Evolutionary conservation across 257 asterid species (phyloP).

Genomic region (Solanum etuberosum): DNA sequence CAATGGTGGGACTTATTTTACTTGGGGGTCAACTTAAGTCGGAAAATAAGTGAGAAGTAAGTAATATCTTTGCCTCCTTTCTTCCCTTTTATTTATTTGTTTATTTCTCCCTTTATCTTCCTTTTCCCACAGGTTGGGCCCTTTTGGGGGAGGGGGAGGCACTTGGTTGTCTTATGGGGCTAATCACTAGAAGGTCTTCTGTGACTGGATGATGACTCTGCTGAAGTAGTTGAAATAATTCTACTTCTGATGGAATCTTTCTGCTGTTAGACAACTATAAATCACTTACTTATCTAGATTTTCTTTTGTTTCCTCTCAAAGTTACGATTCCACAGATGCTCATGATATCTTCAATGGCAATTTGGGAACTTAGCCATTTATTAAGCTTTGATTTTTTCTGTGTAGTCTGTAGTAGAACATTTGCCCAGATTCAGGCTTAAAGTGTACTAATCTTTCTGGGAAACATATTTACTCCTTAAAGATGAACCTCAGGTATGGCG

Average conservation of each 20-base stretch:
- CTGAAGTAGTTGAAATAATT: background rate
- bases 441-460: background rate
- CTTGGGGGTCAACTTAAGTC: constrained; percentile 58
- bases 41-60: constrained; percentile 33
- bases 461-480: background rate
- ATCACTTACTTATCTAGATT: background rate
- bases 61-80: background rate
- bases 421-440: background rate
- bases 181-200: background rate
- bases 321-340: background rate
- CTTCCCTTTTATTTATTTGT: background rate
- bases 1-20: constrained; percentile 56
- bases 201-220: background rate
- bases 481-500: background rate
- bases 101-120: background rate
- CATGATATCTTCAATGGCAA: background rate
- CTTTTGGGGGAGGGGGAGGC: background rate
- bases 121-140: background rate
- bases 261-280: background rate
- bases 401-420: background rate
- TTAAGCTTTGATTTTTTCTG: background rate
- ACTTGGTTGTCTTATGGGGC: background rate
- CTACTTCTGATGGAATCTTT: background rate
- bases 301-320: background rate
- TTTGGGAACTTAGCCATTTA: background rate